These are phyloP conservation scores for Arabidopsis arenosa DNA, from an alignment of 345 rosid species.

Conservation along the genomic window DNA sequence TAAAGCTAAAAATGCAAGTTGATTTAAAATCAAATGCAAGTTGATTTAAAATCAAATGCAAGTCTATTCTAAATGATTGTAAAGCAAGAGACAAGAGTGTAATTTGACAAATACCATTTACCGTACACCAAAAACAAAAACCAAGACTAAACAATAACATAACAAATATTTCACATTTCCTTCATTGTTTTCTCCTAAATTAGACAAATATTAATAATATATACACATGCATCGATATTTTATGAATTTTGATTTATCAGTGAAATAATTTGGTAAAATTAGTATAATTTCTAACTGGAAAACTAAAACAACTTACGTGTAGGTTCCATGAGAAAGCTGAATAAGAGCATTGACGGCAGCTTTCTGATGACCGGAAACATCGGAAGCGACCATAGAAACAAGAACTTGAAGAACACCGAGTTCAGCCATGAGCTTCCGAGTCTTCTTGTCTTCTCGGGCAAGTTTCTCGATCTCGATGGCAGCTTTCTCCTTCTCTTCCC, in stretches of 20 bases:
- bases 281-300: neutral
- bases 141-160: neutral
- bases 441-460: constrained; percentile 62
- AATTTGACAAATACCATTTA: constrained; percentile 9
- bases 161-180: neutral
- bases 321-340: constrained; percentile 79
- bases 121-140: neutral
- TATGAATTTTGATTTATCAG: neutral
- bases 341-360: constrained; percentile 76
- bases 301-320: constrained; percentile 59
- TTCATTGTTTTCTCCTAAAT: neutral
- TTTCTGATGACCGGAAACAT: constrained; percentile 51
- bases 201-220: neutral
- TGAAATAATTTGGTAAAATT: neutral
- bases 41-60: constrained; percentile 18
- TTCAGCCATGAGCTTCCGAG: constrained; percentile 75
- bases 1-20: constrained; percentile 40
- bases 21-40: constrained; percentile 15
- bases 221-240: constrained; percentile 14
- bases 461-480: constrained; percentile 67
- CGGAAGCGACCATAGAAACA: constrained; percentile 68
- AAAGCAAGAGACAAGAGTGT: neutral
- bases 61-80: constrained; percentile 13
- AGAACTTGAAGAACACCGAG: constrained; percentile 82
- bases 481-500: constrained; percentile 75